Conservation (phyloP, 2,329 filamentous ascomycete species). For the Zalaria obscura region DNA sequence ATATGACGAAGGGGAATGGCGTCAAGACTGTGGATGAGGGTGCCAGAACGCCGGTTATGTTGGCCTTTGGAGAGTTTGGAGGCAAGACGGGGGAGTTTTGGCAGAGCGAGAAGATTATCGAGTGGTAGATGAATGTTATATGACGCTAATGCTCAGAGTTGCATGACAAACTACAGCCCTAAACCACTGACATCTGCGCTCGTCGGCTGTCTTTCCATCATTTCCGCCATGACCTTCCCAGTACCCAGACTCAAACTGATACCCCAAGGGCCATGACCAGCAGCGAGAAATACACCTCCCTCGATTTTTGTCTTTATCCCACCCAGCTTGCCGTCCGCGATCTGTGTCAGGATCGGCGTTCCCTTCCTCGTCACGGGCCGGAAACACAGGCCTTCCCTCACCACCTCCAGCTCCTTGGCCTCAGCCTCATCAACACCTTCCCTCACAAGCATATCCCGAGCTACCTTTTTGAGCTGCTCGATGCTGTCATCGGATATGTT, state of each 20-base stretch:
- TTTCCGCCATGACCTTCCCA: constrained; percentile 55
- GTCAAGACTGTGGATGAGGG: constrained; percentile 20
- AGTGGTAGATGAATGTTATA: constrained; percentile 11
- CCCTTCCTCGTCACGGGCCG: constrained; percentile 53
- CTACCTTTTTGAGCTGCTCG: constrained; percentile 34
- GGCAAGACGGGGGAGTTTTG: constrained; percentile 20
- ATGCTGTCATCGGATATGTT: constrained; percentile 34
- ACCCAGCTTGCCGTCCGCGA: constrained; percentile 40
- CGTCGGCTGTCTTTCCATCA: constrained; percentile 44
- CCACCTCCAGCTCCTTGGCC: constrained; percentile 39
- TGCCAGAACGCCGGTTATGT: constrained; percentile 20
- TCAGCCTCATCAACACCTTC: constrained; percentile 15
- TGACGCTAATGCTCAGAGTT: too few species aligned
- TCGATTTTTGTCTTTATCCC: constrained; percentile 29
- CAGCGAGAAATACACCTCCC: constrained; percentile 55
- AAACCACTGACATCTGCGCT: constrained; percentile 47
- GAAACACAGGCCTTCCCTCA: constrained; percentile 58
- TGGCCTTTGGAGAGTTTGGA: constrained; percentile 18
- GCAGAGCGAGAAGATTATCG: constrained; percentile 17
- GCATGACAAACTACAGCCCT: constrained; percentile 8
- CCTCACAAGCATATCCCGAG: constrained; percentile 29
- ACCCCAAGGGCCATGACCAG: constrained; percentile 68
- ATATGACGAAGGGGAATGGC: constrained; percentile 21
- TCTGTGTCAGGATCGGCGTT: constrained; percentile 44
- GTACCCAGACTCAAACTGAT: constrained; percentile 44